A percentile compares a stretch with the other conserved stretches of the same genome.
phyloP scores from a whole-genome alignment of 495 filamentous ascomycete genomes.

The Podospora sp. region DNA sequence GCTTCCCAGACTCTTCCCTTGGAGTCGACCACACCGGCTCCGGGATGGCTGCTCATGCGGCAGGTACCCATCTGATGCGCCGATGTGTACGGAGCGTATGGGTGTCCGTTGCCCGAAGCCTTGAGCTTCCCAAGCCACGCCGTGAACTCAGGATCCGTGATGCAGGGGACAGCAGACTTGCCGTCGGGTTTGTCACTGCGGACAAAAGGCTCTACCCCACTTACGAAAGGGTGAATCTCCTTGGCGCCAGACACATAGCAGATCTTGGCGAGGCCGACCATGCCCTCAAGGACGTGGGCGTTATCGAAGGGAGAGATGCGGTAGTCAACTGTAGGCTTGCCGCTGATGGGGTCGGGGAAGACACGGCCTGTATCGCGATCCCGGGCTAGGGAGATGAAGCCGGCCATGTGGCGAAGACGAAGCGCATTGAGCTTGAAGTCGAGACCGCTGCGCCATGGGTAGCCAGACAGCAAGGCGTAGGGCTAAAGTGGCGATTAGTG shows the following conservation, averaged over 20 bases:
- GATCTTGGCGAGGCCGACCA: slow-evolving; percentile 73
- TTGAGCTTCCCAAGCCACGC: slow-evolving; percentile 67
- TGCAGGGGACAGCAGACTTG: slow-evolving; percentile 47
- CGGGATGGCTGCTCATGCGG: slow-evolving; percentile 68
- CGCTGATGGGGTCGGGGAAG: slow-evolving; percentile 70
- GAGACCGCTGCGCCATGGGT: slow-evolving; percentile 65
- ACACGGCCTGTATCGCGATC: slow-evolving; percentile 75
- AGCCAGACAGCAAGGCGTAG: slow-evolving; percentile 50
- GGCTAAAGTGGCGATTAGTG: slow-evolving; percentile 27
- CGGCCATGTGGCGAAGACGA: slow-evolving; percentile 62
- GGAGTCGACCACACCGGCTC: slow-evolving; percentile 72
- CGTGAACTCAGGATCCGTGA: slow-evolving; percentile 67
- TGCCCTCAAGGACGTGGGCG: slow-evolving; percentile 67
- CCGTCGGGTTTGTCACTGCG: slow-evolving; percentile 45
- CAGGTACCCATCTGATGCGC: slow-evolving; percentile 95
- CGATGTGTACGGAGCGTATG: slow-evolving; percentile 47
- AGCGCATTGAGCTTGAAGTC: slow-evolving; percentile 68
- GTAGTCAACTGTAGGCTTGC: slow-evolving; percentile 66
- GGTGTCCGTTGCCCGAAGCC: slow-evolving; percentile 51
- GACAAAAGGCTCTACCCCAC: slow-evolving; percentile 67
- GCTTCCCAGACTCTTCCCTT: slow-evolving; percentile 77
- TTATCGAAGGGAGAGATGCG: slow-evolving; percentile 69
- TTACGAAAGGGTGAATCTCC: slow-evolving; percentile 68
- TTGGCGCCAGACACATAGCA: slow-evolving; percentile 72
- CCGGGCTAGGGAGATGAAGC: slow-evolving; percentile 69